Conservation (phyloP, 352 stramenopile species). For the Aphanomyces invadans region DNA sequence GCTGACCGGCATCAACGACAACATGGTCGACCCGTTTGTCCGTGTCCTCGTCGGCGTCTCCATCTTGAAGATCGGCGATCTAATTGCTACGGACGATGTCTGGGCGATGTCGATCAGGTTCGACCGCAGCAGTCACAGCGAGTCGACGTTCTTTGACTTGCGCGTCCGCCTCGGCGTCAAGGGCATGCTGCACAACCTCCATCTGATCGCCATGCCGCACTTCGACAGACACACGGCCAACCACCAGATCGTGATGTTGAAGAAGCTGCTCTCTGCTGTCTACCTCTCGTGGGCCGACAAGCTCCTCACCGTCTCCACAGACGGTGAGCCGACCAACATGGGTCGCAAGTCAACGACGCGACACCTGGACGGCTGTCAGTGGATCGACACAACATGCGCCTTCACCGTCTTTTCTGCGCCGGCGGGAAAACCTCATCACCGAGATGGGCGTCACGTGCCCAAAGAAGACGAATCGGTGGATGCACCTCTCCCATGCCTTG, state of each 20-base stretch:
- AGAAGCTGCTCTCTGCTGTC: neutral
- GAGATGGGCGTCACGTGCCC: neutral
- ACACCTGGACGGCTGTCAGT: too few relatives aligned
- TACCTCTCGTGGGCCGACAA: neutral
- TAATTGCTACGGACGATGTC: neutral
- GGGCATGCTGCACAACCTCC: neutral
- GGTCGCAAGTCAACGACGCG: neutral
- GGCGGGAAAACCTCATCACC: neutral
- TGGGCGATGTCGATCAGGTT: neutral
- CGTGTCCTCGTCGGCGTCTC: neutral
- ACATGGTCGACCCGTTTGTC: neutral
- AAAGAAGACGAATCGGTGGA: neutral
- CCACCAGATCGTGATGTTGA: neutral
- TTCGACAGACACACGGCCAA: neutral
- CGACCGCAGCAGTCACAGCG: neutral
- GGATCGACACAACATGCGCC: neutral
- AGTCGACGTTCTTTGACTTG: neutral
- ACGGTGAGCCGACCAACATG: neutral
- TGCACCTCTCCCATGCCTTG: neutral
- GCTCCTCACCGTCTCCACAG: neutral
- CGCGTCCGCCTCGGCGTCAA: neutral
- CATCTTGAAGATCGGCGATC: neutral
- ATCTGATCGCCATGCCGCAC: neutral
- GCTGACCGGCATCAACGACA: neutral
- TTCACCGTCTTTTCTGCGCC: neutral